Evolutionary conservation across 2,329 filamentous ascomycete species (phyloP), one percentile per base, ranked within the genome.

Genomic region (Cladosporium cucumerinum): DNA sequence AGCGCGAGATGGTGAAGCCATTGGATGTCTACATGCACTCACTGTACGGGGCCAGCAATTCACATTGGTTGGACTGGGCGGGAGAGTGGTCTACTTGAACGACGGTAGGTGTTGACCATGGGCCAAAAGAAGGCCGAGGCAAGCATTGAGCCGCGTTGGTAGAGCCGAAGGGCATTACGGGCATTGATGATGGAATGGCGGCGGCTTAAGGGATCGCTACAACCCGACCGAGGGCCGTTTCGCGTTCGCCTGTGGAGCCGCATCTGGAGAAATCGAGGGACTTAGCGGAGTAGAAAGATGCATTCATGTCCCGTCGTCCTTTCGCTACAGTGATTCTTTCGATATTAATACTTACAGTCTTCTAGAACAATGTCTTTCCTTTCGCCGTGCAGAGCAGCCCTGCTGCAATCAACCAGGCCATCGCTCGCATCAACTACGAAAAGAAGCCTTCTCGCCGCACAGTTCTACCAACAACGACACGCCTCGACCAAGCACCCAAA

Each of bases 401-500:
- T 73, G 54, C 68, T 72, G 58, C 71, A 69, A 39, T 65, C 59
- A 25, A 23, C 66, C 11, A 60, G 68, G 39, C 32, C 36, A 10
- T 51, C 61, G n/a, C 39, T 43, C 11, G 36, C 46, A 7, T 52
- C 54, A 10, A 60, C 59, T 1, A 59, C 57, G 54, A 61, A 57
- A 32, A 30, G 51, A 65, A 59, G 39, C n/a, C 39, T 59, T 11
- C 46, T 68, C n/a, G 43, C 69, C 61, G 48, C 66, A 23, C 66
- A 65, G 65, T 68, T 51, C 26, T 57, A 58, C 14, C 61, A 64
- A 62, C 66, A 66, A 64, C 76, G 80, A 60, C 70, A 78, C 68
- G 85, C 87, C 65, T 93, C 92, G 18, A 86, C 84, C 25, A 91
- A 91, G 75, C 88, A 90, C 73, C 87, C 88, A 3, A 81, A 82